Evolutionary conservation across 1,284 basidiomycete genomes (phyloP).

Genomic region (Chondrostereum purpureum): DNA sequence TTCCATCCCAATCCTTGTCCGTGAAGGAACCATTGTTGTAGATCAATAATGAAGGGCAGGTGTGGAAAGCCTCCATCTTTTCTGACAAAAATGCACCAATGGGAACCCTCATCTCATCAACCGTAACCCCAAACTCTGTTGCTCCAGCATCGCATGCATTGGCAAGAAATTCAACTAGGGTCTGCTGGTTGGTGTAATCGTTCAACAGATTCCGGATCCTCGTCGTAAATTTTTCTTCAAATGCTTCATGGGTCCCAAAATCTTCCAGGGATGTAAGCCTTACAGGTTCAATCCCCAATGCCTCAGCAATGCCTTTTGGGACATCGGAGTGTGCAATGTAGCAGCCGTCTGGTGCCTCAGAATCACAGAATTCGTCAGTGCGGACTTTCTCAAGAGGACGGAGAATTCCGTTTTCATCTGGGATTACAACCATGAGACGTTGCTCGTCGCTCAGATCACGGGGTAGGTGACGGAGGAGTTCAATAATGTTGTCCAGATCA

Average conservation of each 20-base stretch:
- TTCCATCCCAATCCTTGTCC: neutral
- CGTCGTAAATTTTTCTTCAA: neutral
- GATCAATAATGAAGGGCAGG: slow-evolving; percentile 2
- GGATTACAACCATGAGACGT: neutral
- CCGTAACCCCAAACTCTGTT: neutral
- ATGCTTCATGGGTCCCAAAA: neutral
- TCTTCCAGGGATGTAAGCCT: neutral
- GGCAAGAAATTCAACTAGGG: neutral
- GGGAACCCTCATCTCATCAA: neutral
- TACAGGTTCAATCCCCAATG: neutral
- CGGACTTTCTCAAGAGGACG: neutral
- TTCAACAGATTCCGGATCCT: neutral
- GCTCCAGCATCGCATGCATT: neutral
- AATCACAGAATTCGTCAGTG: neutral
- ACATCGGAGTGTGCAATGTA: neutral
- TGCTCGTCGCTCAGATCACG: neutral
- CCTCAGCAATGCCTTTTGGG: neutral
- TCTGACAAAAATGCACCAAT: neutral
- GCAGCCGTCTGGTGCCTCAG: neutral
- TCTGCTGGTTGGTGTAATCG: neutral
- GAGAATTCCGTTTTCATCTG: neutral
- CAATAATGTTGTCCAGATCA: neutral
- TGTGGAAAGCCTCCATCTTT: neutral
- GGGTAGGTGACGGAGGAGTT: neutral
- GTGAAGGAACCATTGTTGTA: neutral